Evolutionary conservation across 1,139 yeast genomes (phyloP).

Genomic region (Saccharomyces hybrid): DNA sequence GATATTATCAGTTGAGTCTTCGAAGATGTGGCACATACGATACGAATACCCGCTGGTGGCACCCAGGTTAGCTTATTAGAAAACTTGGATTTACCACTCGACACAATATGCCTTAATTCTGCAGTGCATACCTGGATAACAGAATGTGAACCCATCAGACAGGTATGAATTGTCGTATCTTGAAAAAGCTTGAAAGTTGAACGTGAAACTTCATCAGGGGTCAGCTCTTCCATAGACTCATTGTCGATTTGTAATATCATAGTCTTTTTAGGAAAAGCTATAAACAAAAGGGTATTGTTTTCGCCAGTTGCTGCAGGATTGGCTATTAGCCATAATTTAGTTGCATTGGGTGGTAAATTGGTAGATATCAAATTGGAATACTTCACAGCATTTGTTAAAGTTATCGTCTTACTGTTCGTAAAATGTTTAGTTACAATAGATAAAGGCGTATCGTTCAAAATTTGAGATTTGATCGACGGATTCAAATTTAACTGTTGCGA

Average conservation of each 20-base stretch:
- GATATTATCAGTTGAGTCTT: slow-evolving; percentile 63
- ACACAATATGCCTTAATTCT: slow-evolving; percentile 62
- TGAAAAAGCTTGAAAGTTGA: slow-evolving; percentile 37
- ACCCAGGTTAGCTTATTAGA: slow-evolving; percentile 54
- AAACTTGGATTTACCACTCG: slow-evolving; percentile 21
- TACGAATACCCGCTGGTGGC: slow-evolving; percentile 72
- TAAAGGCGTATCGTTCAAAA: slow-evolving; percentile 25
- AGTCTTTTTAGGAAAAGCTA: slow-evolving; percentile 16
- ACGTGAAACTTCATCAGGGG: slow-evolving; percentile 56
- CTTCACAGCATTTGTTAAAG: slow-evolving; percentile 18
- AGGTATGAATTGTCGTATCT: slow-evolving; percentile 60
- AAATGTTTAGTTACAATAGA: slow-evolving; percentile 22
- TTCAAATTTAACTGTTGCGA: slow-evolving; percentile 47
- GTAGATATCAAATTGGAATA: slow-evolving; percentile 22
- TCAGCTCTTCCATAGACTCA: slow-evolving; percentile 62
- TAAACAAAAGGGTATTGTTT: slow-evolving; percentile 32
- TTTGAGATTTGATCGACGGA: slow-evolving; percentile 48
- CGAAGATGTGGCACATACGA: slow-evolving; percentile 55
- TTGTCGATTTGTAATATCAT: slow-evolving; percentile 20
- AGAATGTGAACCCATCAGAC: slow-evolving; percentile 58
- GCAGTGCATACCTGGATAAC: slow-evolving; percentile 65
- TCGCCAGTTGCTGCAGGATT: not conserved
- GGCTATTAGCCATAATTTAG: slow-evolving; percentile 24
- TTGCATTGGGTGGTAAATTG: slow-evolving; percentile 21
- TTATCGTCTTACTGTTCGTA: slow-evolving; percentile 28